Evolutionary conservation across 805 yeast species (phyloP).

Genomic region (Ogataea sp.): DNA sequence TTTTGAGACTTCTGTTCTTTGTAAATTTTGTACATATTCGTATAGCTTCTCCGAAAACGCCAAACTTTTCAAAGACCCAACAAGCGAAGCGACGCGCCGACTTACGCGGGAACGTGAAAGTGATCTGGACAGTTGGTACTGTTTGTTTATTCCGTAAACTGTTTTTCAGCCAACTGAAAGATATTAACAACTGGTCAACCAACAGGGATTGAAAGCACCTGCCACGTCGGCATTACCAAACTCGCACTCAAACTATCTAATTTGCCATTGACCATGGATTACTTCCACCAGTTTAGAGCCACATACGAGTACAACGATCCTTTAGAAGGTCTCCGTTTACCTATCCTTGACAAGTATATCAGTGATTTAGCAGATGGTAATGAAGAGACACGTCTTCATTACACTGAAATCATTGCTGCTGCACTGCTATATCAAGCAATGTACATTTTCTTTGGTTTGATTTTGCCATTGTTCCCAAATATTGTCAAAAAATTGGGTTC

Average conservation of each 20-base stretch:
- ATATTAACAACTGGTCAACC: too few relatives aligned
- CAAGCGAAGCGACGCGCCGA: too few relatives aligned
- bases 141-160: too few relatives aligned
- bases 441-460: slow-evolving; percentile 12
- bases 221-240: background rate
- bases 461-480: slow-evolving; percentile 15
- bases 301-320: slow-evolving; percentile 18
- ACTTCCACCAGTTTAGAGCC: slow-evolving; percentile 4
- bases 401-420: slow-evolving; percentile 15
- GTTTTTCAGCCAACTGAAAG: too few relatives aligned
- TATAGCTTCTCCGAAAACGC: too few relatives aligned
- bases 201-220: background rate
- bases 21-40: too few relatives aligned
- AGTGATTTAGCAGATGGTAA: slow-evolving; percentile 6
- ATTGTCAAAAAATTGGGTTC: slow-evolving; percentile 11
- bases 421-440: slow-evolving; percentile 22
- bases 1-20: too few relatives aligned
- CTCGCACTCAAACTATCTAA: too few relatives aligned
- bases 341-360: slow-evolving; percentile 11
- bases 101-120: too few relatives aligned
- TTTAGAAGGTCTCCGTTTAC: slow-evolving; percentile 9
- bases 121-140: too few relatives aligned
- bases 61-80: too few relatives aligned
- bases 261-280: slow-evolving; percentile 3
- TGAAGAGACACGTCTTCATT: slow-evolving; percentile 17